Percentiles rank a stretch among this genome's conserved stretches.
These are phyloP conservation scores for Penicillium chermesinum DNA, from an alignment of 495 filamentous ascomycete genomes.

Conservation along the genomic window DNA sequence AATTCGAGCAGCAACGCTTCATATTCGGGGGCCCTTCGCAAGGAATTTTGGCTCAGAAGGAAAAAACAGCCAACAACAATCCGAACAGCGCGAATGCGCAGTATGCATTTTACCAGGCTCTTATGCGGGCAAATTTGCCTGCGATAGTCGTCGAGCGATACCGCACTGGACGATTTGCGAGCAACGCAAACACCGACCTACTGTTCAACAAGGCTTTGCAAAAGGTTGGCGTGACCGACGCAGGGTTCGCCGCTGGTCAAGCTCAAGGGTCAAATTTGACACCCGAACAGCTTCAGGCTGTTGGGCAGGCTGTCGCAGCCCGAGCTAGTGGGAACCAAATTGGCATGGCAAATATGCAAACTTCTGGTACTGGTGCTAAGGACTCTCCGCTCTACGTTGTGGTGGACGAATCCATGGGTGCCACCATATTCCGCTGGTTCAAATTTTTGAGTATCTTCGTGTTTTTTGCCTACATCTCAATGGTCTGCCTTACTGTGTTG, in stretches of 20 bases:
- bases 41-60: conserved; percentile 62
- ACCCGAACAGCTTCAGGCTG: conserved; percentile 68
- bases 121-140: conserved; percentile 88
- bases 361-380: conserved; percentile 61
- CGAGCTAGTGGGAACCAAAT: conserved; percentile 62
- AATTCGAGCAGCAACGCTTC: conserved; percentile 41
- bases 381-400: conserved; percentile 85
- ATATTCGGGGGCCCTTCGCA: conserved; percentile 54
- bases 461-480: conserved; percentile 65
- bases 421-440: conserved; percentile 79
- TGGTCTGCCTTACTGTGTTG: conserved; percentile 70
- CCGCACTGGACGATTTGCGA: conserved; percentile 76
- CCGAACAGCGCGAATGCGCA: conserved; percentile 79
- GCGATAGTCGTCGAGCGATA: conserved; percentile 87
- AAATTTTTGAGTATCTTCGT: conserved; percentile 77
- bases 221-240: conserved; percentile 53
- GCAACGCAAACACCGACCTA: conserved; percentile 63
- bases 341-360: conserved; percentile 33
- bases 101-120: conserved; percentile 85
- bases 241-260: conserved; percentile 24
- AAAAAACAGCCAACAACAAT: conserved; percentile 88
- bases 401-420: conserved; percentile 83
- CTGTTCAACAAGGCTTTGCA: conserved; percentile 72
- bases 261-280: conserved; percentile 37
- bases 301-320: conserved; percentile 83